phyloP scores from a whole-genome alignment of 805 yeast genomes.

The Sporopachydermia lactativora region DNA sequence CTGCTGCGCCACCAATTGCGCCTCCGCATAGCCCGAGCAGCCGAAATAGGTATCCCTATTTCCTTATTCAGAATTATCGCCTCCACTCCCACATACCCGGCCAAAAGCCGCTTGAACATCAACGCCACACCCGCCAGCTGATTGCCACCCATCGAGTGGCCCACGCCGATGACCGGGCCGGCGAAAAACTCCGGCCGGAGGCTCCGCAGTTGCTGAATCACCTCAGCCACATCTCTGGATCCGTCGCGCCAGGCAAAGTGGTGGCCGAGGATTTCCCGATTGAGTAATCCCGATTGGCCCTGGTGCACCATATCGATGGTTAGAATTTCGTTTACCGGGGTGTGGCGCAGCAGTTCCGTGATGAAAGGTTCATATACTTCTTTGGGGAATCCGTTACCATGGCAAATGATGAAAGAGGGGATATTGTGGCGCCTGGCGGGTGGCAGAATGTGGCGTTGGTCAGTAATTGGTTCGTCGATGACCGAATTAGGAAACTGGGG shows the following conservation, averaged over 20 bases:
- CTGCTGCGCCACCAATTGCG: conserved; percentile 9
- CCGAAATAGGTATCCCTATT: conserved; percentile 3
- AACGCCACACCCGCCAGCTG: conserved; percentile 5
- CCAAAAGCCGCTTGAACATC: conserved; percentile 8
- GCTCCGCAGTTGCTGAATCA: conserved; percentile 6
- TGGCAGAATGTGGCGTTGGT: neutral
- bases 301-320: conserved; percentile 10
- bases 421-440: neutral
- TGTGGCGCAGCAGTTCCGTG: neutral
- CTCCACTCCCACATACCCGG: conserved; percentile 10
- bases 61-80: conserved; percentile 9
- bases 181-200: conserved; percentile 3
- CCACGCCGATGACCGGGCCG: conserved; percentile 11
- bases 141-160: conserved; percentile 14
- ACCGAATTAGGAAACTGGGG: neutral
- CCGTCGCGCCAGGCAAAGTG: conserved; percentile 10
- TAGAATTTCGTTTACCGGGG: conserved; percentile 3
- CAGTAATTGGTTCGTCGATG: neutral
- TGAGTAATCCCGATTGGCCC: conserved; percentile 10
- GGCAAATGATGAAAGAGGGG: conserved; percentile 5
- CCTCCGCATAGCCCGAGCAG: conserved; percentile 6
- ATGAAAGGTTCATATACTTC: conserved; percentile 8
- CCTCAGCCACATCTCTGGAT: conserved; percentile 6
- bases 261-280: conserved; percentile 11
- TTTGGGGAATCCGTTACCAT: conserved; percentile 9